Conservation (phyloP, 2,329 filamentous ascomycete species). For the Blumeria hordei region DNA sequence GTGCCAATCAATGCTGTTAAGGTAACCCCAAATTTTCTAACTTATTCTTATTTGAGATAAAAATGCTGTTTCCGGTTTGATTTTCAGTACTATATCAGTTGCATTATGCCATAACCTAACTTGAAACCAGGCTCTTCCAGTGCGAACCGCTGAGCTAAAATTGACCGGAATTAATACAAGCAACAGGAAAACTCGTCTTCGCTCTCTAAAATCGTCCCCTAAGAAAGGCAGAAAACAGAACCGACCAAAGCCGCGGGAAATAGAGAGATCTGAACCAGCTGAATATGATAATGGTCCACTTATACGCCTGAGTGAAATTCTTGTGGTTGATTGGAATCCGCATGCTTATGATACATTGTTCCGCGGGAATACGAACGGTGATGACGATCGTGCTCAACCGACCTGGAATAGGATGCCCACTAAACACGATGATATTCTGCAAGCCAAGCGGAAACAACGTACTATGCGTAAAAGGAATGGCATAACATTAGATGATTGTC, state of each 20-base stretch:
- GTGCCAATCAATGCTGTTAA: constrained; percentile 1
- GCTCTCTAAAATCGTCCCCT: not conserved
- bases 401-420: constrained; percentile 24
- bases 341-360: constrained; percentile 52
- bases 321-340: constrained; percentile 67
- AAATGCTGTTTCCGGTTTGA: no score
- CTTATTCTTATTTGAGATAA: not conserved
- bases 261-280: not conserved
- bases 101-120: constrained; percentile 6
- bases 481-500: constrained; percentile 67
- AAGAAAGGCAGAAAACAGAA: not conserved
- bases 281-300: constrained; percentile 31
- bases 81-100: no score
- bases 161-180: not conserved
- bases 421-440: constrained; percentile 39
- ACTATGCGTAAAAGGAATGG: constrained; percentile 45
- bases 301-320: constrained; percentile 57
- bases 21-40: not conserved
- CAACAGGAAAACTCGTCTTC: not conserved
- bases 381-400: constrained; percentile 28
- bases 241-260: not conserved
- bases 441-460: constrained; percentile 36
- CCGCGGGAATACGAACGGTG: constrained; percentile 12
- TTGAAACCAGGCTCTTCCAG: constrained; percentile 13
- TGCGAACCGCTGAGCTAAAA: constrained; percentile 10